These are phyloP conservation scores for Phytophthora aleatoria DNA, from an alignment of 352 stramenopile genomes.

Conservation along the genomic window DNA sequence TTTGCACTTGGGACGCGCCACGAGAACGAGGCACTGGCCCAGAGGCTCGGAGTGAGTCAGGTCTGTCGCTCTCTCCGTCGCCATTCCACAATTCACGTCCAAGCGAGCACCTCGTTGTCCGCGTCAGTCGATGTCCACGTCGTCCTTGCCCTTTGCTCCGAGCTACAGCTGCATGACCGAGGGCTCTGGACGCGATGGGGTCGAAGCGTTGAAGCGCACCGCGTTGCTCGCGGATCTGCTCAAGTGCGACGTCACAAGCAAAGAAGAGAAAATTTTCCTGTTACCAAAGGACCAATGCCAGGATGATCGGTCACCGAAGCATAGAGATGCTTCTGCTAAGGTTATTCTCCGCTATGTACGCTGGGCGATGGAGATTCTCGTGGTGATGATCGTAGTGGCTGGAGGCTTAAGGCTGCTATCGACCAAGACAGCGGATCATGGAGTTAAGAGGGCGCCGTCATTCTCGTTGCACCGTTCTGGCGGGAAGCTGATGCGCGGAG, in stretches of 20 bases:
- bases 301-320: neutral
- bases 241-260: conserved; percentile 3
- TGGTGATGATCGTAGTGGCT: conserved; percentile 30
- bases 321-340: conserved; percentile 2
- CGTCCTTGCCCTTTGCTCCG: conserved; percentile 16
- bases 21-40: conserved; percentile 15
- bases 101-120: conserved; percentile 3
- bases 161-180: conserved; percentile 16
- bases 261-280: conserved; percentile 25
- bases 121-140: conserved; percentile 30
- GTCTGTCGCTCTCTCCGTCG: neutral
- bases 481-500: conserved; percentile 31
- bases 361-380: conserved; percentile 26
- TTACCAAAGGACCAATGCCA: conserved; percentile 15
- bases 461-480: conserved; percentile 38
- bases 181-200: conserved; percentile 1
- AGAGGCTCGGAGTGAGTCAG: conserved; percentile 17
- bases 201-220: conserved; percentile 13
- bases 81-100: conserved; percentile 35
- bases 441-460: conserved; percentile 8
- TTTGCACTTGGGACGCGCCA: conserved; percentile 26
- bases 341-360: conserved; percentile 11
- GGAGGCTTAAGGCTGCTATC: conserved; percentile 24
- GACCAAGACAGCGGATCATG: conserved; percentile 13
- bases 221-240: conserved; percentile 20